Conservation (phyloP, 805 yeast species). For the Komagataella pastoris region DNA sequence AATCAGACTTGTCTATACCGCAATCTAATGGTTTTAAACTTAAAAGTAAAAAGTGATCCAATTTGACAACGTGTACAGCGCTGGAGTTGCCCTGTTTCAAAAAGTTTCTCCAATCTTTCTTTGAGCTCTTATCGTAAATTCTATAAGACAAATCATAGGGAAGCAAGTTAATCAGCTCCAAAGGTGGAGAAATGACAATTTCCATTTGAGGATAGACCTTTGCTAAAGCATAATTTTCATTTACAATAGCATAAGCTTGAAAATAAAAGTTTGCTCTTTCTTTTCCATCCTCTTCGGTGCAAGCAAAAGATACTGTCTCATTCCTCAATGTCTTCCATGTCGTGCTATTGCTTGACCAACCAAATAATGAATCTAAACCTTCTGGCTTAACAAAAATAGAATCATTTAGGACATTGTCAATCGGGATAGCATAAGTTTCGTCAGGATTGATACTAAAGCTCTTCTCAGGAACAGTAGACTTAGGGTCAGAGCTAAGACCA, state of each 20-base stretch:
- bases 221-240: constrained; percentile 56
- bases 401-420: constrained; percentile 49
- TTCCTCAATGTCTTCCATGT: constrained; percentile 51
- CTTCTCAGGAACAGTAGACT: constrained; percentile 14
- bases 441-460: constrained; percentile 38
- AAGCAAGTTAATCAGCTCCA: constrained; percentile 70
- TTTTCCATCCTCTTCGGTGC: constrained; percentile 27
- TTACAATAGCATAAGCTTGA: constrained; percentile 57
- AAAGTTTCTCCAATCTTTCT: constrained; percentile 50
- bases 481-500: constrained; percentile 21
- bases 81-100: constrained; percentile 55
- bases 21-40: constrained; percentile 53
- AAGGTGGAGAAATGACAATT: constrained; percentile 68
- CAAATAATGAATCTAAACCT: constrained; percentile 32
- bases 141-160: constrained; percentile 73
- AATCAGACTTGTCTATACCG: constrained; percentile 54
- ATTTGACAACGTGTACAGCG: constrained; percentile 68
- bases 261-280: constrained; percentile 40
- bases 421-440: constrained; percentile 54
- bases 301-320: constrained; percentile 42
- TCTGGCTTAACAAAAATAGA: constrained; percentile 51
- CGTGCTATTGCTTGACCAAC: constrained; percentile 49
- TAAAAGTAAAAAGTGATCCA: constrained; percentile 56
- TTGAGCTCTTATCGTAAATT: constrained; percentile 61
- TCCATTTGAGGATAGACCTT: constrained; percentile 76